phyloP scores from a whole-genome alignment of 1,139 yeast species.

The Hemisphaericaspora xylanilytica region DNA sequence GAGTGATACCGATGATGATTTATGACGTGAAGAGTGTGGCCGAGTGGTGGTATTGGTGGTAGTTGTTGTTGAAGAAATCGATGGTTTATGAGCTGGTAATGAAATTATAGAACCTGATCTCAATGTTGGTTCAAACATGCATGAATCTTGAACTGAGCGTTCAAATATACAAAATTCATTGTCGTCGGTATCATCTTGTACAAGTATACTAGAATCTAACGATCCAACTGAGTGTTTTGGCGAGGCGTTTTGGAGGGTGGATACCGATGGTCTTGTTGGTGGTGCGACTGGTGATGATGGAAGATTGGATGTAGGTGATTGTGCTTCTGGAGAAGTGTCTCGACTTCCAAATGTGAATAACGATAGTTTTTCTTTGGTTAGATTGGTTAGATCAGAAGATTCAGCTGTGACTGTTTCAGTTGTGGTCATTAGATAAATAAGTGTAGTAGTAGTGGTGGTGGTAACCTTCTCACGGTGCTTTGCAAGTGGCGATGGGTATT shows the following conservation, averaged over 20 bases:
- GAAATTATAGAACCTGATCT: constrained; percentile 12
- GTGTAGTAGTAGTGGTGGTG: neutral
- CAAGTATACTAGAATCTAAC: constrained; percentile 1
- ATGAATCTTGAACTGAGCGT: constrained; percentile 56
- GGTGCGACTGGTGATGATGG: constrained; percentile 1
- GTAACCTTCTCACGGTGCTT: too few relatives aligned
- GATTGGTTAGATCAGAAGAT: neutral
- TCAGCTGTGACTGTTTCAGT: neutral
- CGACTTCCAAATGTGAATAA: constrained; percentile 19
- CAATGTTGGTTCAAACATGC: constrained; percentile 11
- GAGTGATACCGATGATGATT: constrained; percentile 29
- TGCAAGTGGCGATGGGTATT: neutral
- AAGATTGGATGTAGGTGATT: constrained; percentile 5
- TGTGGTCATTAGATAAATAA: neutral
- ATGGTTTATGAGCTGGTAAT: constrained; percentile 10
- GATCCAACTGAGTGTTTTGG: constrained; percentile 10
- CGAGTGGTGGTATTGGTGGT: too few relatives aligned
- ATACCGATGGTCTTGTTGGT: neutral
- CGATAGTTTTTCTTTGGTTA: constrained; percentile 15
- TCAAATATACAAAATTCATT: constrained; percentile 46
- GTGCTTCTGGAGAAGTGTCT: neutral
- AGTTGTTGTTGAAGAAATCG: constrained; percentile 14
- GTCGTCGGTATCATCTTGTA: neutral
- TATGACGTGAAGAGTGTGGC: too few relatives aligned
- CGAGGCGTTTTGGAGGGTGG: constrained; percentile 1